Conservation (phyloP, 306 rosid genomes). For the Prunus mira region DNA sequence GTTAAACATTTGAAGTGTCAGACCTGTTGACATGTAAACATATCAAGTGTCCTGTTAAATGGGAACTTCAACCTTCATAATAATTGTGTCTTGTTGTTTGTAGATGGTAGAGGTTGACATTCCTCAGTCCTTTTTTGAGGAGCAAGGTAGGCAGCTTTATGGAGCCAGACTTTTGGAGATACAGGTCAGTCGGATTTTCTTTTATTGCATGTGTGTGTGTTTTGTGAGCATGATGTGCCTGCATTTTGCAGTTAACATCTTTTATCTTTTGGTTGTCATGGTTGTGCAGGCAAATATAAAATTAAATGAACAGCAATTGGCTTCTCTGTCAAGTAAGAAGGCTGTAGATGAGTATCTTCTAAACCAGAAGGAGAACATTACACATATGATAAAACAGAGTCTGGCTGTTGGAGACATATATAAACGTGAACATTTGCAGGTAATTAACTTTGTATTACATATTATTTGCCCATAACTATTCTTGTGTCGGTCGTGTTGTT, state of each 20-base stretch:
- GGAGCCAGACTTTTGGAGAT: conserved; percentile 82
- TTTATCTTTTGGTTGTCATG: conserved; percentile 16
- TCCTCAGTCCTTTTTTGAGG: conserved; percentile 87
- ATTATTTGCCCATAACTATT: not conserved
- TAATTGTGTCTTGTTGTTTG: conserved; percentile 17
- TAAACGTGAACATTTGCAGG: conserved; percentile 88
- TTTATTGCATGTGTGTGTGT: conserved; percentile 1
- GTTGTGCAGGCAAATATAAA: conserved; percentile 64
- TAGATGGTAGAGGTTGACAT: conserved; percentile 89
- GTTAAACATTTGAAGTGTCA: not conserved
- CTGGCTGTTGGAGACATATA: conserved; percentile 96
- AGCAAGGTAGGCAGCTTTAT: conserved; percentile 93
- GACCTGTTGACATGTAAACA: not conserved
- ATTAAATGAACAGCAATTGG: conserved; percentile 74
- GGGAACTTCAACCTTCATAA: not conserved
- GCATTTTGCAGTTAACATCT: not conserved
- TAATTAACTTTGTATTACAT: conserved; percentile 22
- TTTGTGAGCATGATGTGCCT: not conserved
- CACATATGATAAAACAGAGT: conserved; percentile 74
- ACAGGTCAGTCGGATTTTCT: conserved; percentile 47
- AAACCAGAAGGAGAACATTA: conserved; percentile 77
- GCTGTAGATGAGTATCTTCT: conserved; percentile 84
- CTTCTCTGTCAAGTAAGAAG: conserved; percentile 76
- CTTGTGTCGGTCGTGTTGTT: not conserved
- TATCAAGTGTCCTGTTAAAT: not conserved